Conservation (phyloP, 441 rosid species). For the Erodium moschatum region DNA sequence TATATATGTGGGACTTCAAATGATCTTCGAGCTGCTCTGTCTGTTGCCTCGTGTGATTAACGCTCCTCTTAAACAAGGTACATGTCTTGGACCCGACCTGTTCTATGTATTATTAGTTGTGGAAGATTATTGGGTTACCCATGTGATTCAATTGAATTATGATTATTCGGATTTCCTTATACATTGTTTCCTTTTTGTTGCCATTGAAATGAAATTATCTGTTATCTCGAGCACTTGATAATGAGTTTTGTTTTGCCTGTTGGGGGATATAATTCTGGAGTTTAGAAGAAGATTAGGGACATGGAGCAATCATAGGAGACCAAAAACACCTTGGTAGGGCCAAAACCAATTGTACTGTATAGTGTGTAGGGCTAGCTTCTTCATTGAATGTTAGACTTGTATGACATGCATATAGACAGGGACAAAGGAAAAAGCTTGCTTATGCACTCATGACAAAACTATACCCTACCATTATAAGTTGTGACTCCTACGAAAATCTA, state of each 20-base stretch:
- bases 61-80: background rate
- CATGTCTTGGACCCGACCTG: background rate
- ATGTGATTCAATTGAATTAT: background rate
- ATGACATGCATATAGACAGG: background rate
- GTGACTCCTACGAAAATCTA: too few relatives aligned
- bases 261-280: background rate
- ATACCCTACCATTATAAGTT: background rate
- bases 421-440: slow-evolving; percentile 15
- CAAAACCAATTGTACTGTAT: background rate
- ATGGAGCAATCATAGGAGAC: background rate
- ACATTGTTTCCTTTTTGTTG: background rate
- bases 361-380: background rate
- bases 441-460: slow-evolving; percentile 4
- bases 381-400: background rate
- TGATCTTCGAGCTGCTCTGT: slow-evolving; percentile 88
- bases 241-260: too few relatives aligned
- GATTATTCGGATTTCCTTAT: background rate
- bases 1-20: slow-evolving; percentile 84
- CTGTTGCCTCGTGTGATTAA: slow-evolving; percentile 79
- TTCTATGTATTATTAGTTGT: background rate
- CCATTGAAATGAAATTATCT: slow-evolving; percentile 4
- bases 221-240: background rate
- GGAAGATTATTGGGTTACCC: slow-evolving; percentile 1
- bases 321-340: background rate
- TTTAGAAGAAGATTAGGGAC: background rate